Evolutionary conservation across 2,329 filamentous ascomycete species (phyloP).

Genomic region (Aspergillus pseudoterreus): DNA sequence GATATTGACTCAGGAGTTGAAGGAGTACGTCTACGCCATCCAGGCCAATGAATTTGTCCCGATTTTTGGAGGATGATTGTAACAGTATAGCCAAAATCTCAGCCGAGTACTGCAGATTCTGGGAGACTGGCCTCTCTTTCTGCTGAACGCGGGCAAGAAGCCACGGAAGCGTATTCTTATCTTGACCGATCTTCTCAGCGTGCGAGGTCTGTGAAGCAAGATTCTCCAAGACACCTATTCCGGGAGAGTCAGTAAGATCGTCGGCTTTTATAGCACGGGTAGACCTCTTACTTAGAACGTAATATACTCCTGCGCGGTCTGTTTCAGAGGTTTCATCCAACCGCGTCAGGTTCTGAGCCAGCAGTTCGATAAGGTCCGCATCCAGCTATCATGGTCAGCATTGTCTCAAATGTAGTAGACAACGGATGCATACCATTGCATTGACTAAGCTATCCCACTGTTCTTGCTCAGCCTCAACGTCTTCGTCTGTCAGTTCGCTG

Average conservation of each 20-base stretch:
- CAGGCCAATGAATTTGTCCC: constrained; percentile 58
- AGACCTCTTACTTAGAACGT: constrained; percentile 57
- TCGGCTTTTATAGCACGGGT: background rate
- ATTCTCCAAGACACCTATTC: constrained; percentile 70
- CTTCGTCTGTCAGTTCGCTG: constrained; percentile 87
- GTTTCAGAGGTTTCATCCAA: constrained; percentile 69
- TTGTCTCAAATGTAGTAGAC: background rate
- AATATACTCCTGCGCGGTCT: constrained; percentile 82
- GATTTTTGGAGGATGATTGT: constrained; percentile 67
- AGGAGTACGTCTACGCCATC: constrained; percentile 77
- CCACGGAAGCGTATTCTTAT: constrained; percentile 70
- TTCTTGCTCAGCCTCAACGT: constrained; percentile 73
- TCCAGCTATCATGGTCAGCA: constrained; percentile 34
- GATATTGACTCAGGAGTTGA: constrained; percentile 78
- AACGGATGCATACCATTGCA: constrained; percentile 46
- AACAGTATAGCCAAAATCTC: constrained; percentile 87
- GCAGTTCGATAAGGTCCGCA: constrained; percentile 39
- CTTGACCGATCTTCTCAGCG: constrained; percentile 67
- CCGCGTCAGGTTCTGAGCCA: constrained; percentile 61
- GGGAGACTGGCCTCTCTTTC: constrained; percentile 65
- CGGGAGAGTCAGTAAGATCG: constrained; percentile 11
- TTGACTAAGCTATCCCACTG: constrained; percentile 76
- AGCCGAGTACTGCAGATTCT: constrained; percentile 94
- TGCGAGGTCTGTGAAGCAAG: constrained; percentile 68
- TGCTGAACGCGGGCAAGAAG: constrained; percentile 69